Conservation (phyloP, 1,284 basidiomycete genomes). For the Ustilago lituana region DNA sequence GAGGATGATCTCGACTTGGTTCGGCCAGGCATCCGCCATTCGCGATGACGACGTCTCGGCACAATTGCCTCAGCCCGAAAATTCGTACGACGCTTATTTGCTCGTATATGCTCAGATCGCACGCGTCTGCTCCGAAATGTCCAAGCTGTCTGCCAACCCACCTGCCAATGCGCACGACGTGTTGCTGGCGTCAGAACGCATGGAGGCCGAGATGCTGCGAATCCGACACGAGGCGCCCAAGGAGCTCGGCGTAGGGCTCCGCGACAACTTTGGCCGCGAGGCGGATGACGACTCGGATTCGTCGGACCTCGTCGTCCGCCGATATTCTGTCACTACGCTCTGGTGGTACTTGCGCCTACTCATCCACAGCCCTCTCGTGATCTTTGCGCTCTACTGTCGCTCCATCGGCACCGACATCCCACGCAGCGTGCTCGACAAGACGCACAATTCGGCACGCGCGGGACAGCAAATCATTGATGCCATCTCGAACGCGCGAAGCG, state of each 20-base stretch:
- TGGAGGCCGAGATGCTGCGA: slow-evolving; percentile 42
- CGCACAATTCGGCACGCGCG: slow-evolving; percentile 30
- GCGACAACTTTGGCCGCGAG: slow-evolving; percentile 26
- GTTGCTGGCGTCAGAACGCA: slow-evolving; percentile 32
- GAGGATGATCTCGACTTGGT: slow-evolving; percentile 46
- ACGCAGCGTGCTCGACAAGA: slow-evolving; percentile 33
- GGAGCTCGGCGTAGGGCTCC: slow-evolving; percentile 28
- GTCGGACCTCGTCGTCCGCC: slow-evolving; percentile 42
- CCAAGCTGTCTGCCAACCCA: slow-evolving; percentile 40
- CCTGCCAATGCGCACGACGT: slow-evolving; percentile 43
- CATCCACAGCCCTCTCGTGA: slow-evolving; percentile 38
- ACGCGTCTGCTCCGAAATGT: slow-evolving; percentile 38
- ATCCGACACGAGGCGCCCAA: slow-evolving; percentile 40
- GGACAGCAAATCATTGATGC: slow-evolving; percentile 43
- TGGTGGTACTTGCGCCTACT: slow-evolving; percentile 51
- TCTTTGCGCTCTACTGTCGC: slow-evolving; percentile 48
- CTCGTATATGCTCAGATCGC: slow-evolving; percentile 36
- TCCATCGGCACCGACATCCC: slow-evolving; percentile 40
- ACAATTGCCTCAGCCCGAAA: slow-evolving; percentile 32
- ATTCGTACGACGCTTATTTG: slow-evolving; percentile 42
- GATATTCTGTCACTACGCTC: slow-evolving; percentile 37
- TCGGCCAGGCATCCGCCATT: slow-evolving; percentile 40
- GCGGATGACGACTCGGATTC: slow-evolving; percentile 41
- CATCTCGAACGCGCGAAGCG: slow-evolving; percentile 35
- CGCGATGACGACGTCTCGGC: slow-evolving; percentile 47